Evolutionary conservation across 192 early-diverging fungal species (phyloP).

Genomic region (Radiomyces spectabilis): DNA sequence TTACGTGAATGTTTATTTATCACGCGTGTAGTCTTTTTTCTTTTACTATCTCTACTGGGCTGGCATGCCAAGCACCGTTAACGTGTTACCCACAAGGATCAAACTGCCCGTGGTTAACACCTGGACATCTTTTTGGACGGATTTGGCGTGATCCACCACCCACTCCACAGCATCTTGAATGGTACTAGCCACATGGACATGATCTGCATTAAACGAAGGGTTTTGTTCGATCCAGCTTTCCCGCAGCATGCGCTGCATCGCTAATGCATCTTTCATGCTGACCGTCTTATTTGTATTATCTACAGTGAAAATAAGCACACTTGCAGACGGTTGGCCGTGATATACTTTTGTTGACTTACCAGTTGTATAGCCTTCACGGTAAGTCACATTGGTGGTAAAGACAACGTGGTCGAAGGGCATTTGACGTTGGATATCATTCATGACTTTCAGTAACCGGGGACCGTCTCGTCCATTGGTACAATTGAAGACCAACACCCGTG

Average conservation of each 20-base stretch:
- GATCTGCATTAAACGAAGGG: conserved; percentile 2
- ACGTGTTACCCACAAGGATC: conserved; percentile 81
- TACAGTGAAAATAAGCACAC: conserved; percentile 3
- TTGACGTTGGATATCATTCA: conserved; percentile 36
- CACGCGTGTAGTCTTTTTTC: neutral
- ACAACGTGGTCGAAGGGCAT: conserved; percentile 57
- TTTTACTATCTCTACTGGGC: conserved; percentile 11
- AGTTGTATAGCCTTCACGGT: conserved; percentile 23
- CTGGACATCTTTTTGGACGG: conserved; percentile 23
- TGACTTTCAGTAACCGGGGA: conserved; percentile 50
- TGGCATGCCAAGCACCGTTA: conserved; percentile 59
- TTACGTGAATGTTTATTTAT: neutral
- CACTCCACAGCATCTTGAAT: conserved; percentile 63
- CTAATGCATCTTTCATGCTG: conserved; percentile 44
- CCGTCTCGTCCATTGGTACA: conserved; percentile 73
- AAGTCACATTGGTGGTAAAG: conserved; percentile 75
- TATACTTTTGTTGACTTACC: conserved; percentile 5
- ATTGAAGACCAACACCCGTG: conserved; percentile 77
- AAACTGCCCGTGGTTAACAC: conserved; percentile 91
- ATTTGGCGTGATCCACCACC: conserved; percentile 18
- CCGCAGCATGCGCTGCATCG: conserved; percentile 54
- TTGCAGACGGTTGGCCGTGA: neutral
- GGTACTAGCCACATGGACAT: conserved; percentile 37
- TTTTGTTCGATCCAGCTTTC: conserved; percentile 45
- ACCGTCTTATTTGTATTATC: conserved; percentile 74